Evolutionary conservation across 176 grass and related monocot species (phyloP), one percentile per base, ranked within the genome.

Genomic region (Eleusine coracana): DNA sequence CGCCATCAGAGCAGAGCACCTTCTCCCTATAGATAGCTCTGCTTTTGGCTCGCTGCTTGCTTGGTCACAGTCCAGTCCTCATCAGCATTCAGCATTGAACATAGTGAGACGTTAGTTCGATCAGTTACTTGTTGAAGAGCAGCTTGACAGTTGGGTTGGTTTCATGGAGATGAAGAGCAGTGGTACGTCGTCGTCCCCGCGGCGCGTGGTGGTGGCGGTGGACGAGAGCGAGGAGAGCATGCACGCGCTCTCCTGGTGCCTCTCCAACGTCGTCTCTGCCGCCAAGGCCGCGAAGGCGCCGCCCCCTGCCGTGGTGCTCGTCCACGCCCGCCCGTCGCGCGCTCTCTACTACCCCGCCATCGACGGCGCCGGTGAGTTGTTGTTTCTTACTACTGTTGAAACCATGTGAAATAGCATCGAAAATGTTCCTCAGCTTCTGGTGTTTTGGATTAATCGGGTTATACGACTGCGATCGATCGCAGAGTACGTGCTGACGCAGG

Each of bases 151-250:
- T 46, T 46, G 44, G 40, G 4, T 8, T 46, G 10, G 44, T 8
- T 46, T 46, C 44, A 46, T 46, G 44, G 44, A 44, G 41, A 44
- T 7, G 7, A 44, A 44, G 5, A 44, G 9, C 41, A 9, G 41
- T 9, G 1, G 44, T 46, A 5, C 44, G 44, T 46, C 44, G 44
- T 46, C 44, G 44, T 46, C 44, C 9, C 44, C 44, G 71, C 82
- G 87, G 12, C 77, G 87, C 28, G 61, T 89, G 39, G 82, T 89
- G 52, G 82, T 89, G 70, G 82, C 82, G 25, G 87, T 89, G 71
- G 87, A 89, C 87, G 87, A 80, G 82, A 67, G 82, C 82, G 82
- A 81, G 63, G 87, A 89, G 87, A 85, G 87, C 82, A 81, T 46
- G 87, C 73, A 81, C 77, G 82, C 82, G 4, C 87, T 89, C 77